Conservation (phyloP, 768 basidiomycete species). For the Amanita pseudoporphyria region DNA sequence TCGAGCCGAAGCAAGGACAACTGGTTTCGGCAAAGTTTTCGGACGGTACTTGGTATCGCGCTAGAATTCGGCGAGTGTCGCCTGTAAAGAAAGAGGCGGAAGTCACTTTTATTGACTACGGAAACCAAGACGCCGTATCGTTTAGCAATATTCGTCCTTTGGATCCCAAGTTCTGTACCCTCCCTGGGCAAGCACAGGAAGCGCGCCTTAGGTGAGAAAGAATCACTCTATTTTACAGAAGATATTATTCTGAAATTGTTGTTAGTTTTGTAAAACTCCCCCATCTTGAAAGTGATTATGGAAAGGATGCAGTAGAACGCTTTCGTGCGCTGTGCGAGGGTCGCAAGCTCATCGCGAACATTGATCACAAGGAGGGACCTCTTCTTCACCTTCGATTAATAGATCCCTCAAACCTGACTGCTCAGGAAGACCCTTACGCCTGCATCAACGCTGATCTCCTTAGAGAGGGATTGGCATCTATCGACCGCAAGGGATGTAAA, state of each 20-base stretch:
- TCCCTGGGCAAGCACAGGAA: constrained; percentile 92
- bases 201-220: constrained; percentile 69
- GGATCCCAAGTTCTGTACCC: constrained; percentile 79
- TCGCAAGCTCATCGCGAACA: constrained; percentile 94
- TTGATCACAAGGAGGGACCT: constrained; percentile 76
- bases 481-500: constrained; percentile 70
- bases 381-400: constrained; percentile 86
- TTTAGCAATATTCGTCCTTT: constrained; percentile 84
- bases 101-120: constrained; percentile 91
- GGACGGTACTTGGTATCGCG: constrained; percentile 93
- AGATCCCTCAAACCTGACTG: constrained; percentile 69
- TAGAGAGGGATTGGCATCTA: constrained; percentile 74
- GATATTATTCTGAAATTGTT: constrained; percentile 1
- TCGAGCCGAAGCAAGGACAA: constrained; percentile 77
- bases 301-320: constrained; percentile 72
- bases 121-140: constrained; percentile 83
- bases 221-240: not conserved
- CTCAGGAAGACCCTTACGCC: constrained; percentile 56
- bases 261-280: constrained; percentile 80
- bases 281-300: constrained; percentile 78
- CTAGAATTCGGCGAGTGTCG: constrained; percentile 80
- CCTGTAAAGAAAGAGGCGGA: constrained; percentile 90
- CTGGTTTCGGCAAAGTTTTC: constrained; percentile 93
- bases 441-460: constrained; percentile 88
- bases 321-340: constrained; percentile 84